A percentile compares a stretch with the other conserved stretches of the same genome.
These are phyloP conservation scores for Syzygium oleosum DNA, from an alignment of 345 rosid genomes.

Conservation along the genomic window DNA sequence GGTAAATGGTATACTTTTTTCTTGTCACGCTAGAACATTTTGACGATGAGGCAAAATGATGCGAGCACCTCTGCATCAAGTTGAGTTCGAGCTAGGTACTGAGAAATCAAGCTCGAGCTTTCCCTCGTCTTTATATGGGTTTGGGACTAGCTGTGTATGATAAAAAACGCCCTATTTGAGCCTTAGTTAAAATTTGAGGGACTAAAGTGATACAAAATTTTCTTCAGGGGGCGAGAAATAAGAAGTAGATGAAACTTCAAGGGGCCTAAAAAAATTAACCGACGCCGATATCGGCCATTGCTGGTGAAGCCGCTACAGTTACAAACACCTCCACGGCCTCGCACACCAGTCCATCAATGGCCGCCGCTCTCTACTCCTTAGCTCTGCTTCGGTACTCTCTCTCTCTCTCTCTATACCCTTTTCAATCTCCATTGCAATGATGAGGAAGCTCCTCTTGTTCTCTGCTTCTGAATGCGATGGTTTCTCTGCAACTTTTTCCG, in stretches of 20 bases:
- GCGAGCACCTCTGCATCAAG: accelerated
- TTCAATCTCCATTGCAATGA: neutral
- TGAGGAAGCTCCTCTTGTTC: neutral
- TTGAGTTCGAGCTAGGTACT: neutral
- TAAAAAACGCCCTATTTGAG: neutral
- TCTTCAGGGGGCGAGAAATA: neutral
- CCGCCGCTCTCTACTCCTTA: slow-evolving; percentile 23
- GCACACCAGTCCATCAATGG: slow-evolving; percentile 18
- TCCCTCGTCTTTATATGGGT: neutral
- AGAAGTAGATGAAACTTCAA: neutral
- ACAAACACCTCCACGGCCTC: neutral
- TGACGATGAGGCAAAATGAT: neutral
- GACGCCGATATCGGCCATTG: neutral
- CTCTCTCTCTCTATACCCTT: neutral
- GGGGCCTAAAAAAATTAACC: neutral
- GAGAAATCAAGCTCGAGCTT: neutral
- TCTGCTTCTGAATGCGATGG: neutral
- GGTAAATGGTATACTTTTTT: accelerated
- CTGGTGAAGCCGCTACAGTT: neutral
- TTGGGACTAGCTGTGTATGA: neutral
- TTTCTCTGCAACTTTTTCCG: neutral
- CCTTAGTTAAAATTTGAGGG: neutral
- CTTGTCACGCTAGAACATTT: neutral
- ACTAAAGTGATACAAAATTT: neutral
- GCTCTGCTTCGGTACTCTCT: slow-evolving; percentile 40